A percentile compares a stretch with the other conserved stretches of the same genome.
Evolutionary conservation across 345 rosid species (phyloP).

Genomic region (Gynandropsis gynandra): DNA sequence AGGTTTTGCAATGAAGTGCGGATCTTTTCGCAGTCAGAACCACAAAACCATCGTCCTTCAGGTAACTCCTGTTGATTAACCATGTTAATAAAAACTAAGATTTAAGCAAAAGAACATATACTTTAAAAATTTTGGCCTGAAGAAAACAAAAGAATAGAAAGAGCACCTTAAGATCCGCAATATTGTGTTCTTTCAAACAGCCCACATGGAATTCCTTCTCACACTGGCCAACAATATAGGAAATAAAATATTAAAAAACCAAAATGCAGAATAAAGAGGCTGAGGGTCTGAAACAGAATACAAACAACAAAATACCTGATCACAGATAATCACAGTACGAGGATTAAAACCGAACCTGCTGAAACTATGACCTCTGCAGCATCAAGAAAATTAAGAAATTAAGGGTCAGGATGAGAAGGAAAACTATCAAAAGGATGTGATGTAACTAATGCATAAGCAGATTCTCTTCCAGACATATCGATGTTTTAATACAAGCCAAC

Average conservation of each 20-base stretch:
- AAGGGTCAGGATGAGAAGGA: conserved; percentile 12
- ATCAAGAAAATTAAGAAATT: conserved; percentile 10
- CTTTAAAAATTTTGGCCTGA: neutral
- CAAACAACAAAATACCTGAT: conserved; percentile 51
- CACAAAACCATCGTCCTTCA: conserved; percentile 82
- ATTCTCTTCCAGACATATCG: conserved; percentile 14
- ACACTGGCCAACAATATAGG: conserved; percentile 41
- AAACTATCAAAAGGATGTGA: neutral
- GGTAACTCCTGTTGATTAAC: conserved; percentile 67
- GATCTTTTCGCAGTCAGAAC: conserved; percentile 45
- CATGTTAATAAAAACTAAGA: conserved; percentile 1
- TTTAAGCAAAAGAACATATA: conserved; percentile 7
- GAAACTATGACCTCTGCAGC: conserved; percentile 67
- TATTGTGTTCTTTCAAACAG: conserved; percentile 72
- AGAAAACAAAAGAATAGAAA: conserved; percentile 2
- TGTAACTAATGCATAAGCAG: conserved; percentile 5
- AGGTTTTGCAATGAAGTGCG: conserved; percentile 46
- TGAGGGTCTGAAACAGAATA: conserved; percentile 2
- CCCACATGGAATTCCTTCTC: conserved; percentile 95
- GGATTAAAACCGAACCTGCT: conserved; percentile 62
- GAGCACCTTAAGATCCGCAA: conserved; percentile 72
- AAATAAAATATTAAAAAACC: conserved; percentile 18
- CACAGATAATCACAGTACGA: conserved; percentile 83
- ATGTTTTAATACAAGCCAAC: neutral
- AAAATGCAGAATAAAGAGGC: conserved; percentile 12